Evolutionary conservation across 2,329 filamentous ascomycete species (phyloP), one percentile per base, ranked within the genome.

Genomic region (Neonectria ditissima): DNA sequence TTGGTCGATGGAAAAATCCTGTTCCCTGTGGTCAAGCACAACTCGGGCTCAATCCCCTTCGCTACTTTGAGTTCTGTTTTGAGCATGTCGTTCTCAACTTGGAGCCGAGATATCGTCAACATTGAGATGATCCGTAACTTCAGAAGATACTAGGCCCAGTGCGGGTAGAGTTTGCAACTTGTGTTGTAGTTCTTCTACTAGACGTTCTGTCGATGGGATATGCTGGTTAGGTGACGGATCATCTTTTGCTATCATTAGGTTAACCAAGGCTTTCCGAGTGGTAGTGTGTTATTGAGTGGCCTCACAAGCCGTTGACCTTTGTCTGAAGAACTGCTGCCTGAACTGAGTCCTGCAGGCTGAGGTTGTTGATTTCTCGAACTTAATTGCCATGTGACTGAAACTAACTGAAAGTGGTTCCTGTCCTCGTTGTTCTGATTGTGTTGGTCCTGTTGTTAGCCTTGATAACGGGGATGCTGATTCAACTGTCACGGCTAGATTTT

Each of bases 21-120:
- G 28, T 41, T 13, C 4, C 37, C 34, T 1, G 2, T 13, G 8
- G 16, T 13, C 1, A 6, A 7, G 14, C 26, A 32, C 18, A 24
- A 20, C 8, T 28, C 10, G 1, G 2, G 9, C 2, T 5, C 18
- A 6, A n/a, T 7, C 16, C 16, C 18, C 18, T 32, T 53, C 41
- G n/a, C 16, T 10, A 20, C 4, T 14, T 59, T 11, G 24, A 65
- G 55, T 45, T 59, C n/a, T 11, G 51, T 16, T 37, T 59, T 56
- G 37, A 59, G 63, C 20, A 53, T 26, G 20, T 63, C 44, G 10
- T 56, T 65, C 28, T 65, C 59, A 13, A 56, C 24, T 22, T 59
- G 55, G 4, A 65, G 63, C 2, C 24, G 45, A 11, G 63, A 52
- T 14, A 65, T 20, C 1, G 55, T 59, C 14, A 44, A 52, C 1